A percentile compares a stretch with the other conserved stretches of the same genome.
Conservation (phyloP, 148 eudicot genomes). For the Amaranthus cruentus region DNA sequence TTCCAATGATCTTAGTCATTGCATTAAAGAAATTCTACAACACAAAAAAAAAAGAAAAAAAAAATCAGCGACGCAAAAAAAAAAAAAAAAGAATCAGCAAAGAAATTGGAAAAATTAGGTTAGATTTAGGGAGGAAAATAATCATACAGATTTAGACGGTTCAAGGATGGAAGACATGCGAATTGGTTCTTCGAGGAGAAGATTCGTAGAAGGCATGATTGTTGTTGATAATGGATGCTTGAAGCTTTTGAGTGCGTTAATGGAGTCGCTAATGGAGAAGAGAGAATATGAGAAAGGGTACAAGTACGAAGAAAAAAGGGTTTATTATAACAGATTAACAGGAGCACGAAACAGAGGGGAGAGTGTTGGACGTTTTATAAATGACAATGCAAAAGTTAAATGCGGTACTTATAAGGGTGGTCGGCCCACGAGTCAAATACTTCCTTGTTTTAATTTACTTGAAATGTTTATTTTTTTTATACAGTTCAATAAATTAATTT, state of each 20-base stretch:
- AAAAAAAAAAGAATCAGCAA: neutral
- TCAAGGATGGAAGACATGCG: constrained; percentile 96
- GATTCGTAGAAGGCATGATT: constrained; percentile 73
- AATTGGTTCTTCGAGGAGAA: constrained; percentile 94
- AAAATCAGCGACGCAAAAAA: constrained; percentile 1
- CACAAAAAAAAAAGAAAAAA: constrained; percentile 4
- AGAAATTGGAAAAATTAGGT: neutral
- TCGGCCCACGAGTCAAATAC: too few species aligned
- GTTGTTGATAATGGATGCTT: neutral
- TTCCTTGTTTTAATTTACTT: too few species aligned
- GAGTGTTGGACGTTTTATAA: too few species aligned
- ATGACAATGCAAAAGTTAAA: too few species aligned
- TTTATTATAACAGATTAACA: too few species aligned
- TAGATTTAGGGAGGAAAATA: neutral
- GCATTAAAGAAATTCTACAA: constrained; percentile 76
- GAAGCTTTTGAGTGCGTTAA: neutral
- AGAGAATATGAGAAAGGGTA: constrained; percentile 1
- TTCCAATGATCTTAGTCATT: constrained; percentile 96
- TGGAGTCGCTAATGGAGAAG: neutral
- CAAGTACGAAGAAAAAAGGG: too few species aligned
- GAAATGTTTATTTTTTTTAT: too few species aligned
- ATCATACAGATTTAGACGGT: constrained; percentile 74
- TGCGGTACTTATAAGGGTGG: too few species aligned
- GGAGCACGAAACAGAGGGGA: too few species aligned
- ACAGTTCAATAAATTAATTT: too few species aligned